Base-by-base conservation (phyloP, 345 rosid species). In the Gossypium herbaceum region DNA sequence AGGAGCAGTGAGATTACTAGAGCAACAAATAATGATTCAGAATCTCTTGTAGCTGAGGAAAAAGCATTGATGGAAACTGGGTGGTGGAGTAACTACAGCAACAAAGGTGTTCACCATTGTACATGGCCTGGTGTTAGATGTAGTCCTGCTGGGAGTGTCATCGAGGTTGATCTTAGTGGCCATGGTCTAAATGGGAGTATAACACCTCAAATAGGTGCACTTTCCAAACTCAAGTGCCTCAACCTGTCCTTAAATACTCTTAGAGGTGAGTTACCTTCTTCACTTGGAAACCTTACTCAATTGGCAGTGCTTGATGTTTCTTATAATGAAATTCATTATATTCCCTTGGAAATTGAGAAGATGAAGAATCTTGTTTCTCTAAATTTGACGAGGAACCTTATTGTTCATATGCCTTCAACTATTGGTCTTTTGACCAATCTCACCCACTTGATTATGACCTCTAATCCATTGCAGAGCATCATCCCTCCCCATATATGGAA, bases 231-330 rank as follows among this genome's bases (percentile, higher is more conserved):
- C 52, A 7, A 16, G 7, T 0, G 12, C 19, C 80, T 81, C 2
- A 0, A 60, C 17, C 43, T 81, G 25, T 17, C 59, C 1, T 0
- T 0, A 0, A 78, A 73, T 58, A 0, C 3, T n/a, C 63, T 81
- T 1, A n/a, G 5, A 2, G 75, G 80, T 59, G 68, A 74, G 73
- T 61, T 74, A 13, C 85, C 75, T 27, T 15, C 7, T 17, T 55
- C 41, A 19, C 24, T 74, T 2, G 24, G 44, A 58, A 22, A 52
- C 10, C 73, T 78, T 17, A 16, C 20, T 20, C 25, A 48, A 10
- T 20, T 71, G 0, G 17, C n/a, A 9, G 24, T 52, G 7, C 62
- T 73, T 39, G 34, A 50, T 34, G 13, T 12, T 62, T 72, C 67
- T 59, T 3, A 6, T 20, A 68, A 68, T 29, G 15, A 68, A 29